Evolutionary conservation across 2,329 filamentous ascomycete genomes (phyloP).

Genomic region (Trichophyton simii): DNA sequence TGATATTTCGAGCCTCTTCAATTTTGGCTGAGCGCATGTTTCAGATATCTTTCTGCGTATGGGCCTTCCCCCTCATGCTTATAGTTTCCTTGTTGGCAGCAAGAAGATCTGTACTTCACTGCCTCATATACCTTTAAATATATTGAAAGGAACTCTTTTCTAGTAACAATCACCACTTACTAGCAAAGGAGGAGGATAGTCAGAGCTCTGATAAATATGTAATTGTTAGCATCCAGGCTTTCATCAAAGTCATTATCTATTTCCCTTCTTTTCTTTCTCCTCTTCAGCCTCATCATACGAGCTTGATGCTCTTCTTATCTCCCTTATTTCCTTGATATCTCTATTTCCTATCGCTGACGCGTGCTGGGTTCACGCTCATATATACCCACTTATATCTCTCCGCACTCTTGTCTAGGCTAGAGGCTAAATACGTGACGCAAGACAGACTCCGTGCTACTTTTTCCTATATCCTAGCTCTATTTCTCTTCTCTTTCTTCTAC

Average conservation of each 20-base stretch:
- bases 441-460: background rate
- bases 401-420: background rate
- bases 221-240: background rate
- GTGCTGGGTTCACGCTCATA: background rate
- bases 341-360: background rate
- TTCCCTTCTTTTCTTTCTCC: background rate
- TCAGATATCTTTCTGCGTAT: background rate
- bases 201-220: background rate
- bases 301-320: background rate
- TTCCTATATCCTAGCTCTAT: background rate
- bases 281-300: background rate
- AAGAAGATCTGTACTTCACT: slow-evolving; percentile 3
- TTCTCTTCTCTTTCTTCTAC: background rate
- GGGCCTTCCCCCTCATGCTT: background rate
- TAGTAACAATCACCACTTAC: background rate
- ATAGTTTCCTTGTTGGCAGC: background rate
- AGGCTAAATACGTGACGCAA: background rate
- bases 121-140: background rate
- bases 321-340: background rate
- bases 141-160: background rate
- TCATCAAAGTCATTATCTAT: background rate
- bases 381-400: background rate
- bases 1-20: background rate
- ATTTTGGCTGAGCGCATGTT: background rate
- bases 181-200: background rate